Base-by-base conservation (phyloP, 805 yeast genomes). In the Cyberlindnera maclurae region DNA sequence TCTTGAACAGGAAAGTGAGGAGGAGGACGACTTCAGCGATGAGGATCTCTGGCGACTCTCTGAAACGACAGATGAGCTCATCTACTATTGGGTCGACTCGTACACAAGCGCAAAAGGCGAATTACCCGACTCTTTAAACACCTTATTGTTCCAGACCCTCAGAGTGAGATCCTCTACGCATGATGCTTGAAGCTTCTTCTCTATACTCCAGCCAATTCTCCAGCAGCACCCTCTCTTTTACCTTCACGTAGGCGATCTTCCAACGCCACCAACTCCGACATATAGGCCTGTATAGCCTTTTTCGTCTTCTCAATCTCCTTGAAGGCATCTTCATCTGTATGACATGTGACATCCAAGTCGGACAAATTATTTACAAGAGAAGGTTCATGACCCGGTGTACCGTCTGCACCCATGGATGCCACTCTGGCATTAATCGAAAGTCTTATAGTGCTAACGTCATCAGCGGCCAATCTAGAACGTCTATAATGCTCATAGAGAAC, bases 401-500 rank as follows among this genome's bases (percentile, higher is more conserved):
- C 18, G 10, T 15, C 27, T 13, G 28, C 9, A 10, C 17, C 13
- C 18, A 13, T 26, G n/a, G 29, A 11, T 12, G 7, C 20, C 17
- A 16, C 31, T 13, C 33, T 12, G 13, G 40, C 13, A 10, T 30
- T 26, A n/a, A 63, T 49, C 69, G 67, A 43, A 1, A 26, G n/a
- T n/a, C 31, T 31, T 36, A 30, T 22, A 12, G 35, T 26, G 15
- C 6, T 26, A 16, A 15, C 11, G 10, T 5, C 11, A 13, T 33
- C 75, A n/a, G 24, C 12, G 9, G 24, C 66, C 53, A 82, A 69
- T 38, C 74, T 79, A 50, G 72, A 74, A 15, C 90, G 80, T 63
- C 95, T 76, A 62, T 83, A 86, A 50, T 74, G 74, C 56, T 86
- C 95, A 62, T 86, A 86, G 46, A 86, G 68, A 28, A 72, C 66